Evolutionary conservation across 2,329 filamentous ascomycete species (phyloP).

Genomic region (Calonectria leucothoes): DNA sequence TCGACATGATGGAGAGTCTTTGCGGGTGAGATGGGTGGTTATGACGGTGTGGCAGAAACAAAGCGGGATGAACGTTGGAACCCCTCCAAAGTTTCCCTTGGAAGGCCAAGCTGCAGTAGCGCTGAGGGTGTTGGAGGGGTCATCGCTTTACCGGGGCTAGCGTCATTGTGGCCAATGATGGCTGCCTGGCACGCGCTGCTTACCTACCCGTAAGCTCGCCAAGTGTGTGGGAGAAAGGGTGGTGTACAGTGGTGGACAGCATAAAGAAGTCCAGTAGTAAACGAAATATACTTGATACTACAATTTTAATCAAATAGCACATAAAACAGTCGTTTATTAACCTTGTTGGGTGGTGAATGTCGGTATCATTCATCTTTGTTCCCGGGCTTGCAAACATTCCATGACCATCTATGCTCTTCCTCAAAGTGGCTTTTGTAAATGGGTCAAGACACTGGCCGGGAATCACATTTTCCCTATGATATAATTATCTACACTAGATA

Average conservation of each 20-base stretch:
- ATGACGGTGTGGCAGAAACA: constrained; percentile 39
- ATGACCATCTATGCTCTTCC: not conserved
- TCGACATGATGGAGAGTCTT: constrained; percentile 44
- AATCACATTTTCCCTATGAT: not conserved
- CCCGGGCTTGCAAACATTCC: not conserved
- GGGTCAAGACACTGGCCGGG: not conserved
- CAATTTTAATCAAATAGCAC: too few relatives aligned
- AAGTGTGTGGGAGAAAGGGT: not conserved
- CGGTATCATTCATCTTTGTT: not conserved
- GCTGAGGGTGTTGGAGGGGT: constrained; percentile 30
- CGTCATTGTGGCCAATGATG: constrained; percentile 33
- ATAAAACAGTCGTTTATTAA: too few relatives aligned
- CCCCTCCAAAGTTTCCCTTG: constrained; percentile 36
- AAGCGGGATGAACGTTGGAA: constrained; percentile 27
- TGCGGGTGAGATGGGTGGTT: constrained; percentile 30
- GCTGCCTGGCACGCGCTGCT: constrained; percentile 4
- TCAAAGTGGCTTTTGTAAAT: not conserved
- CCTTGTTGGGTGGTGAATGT: not conserved
- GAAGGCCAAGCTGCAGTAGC: constrained; percentile 17
- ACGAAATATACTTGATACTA: too few relatives aligned
- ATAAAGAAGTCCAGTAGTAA: not conserved
- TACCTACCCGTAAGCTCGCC: not conserved
- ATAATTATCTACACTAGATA: not conserved
- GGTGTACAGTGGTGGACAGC: not conserved
- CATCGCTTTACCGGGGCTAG: constrained; percentile 44